A percentile compares a stretch with the other conserved stretches of the same genome.
These are phyloP conservation scores for Xylaria sp. DNA, from an alignment of 2,329 filamentous ascomycete species.

Conservation along the genomic window DNA sequence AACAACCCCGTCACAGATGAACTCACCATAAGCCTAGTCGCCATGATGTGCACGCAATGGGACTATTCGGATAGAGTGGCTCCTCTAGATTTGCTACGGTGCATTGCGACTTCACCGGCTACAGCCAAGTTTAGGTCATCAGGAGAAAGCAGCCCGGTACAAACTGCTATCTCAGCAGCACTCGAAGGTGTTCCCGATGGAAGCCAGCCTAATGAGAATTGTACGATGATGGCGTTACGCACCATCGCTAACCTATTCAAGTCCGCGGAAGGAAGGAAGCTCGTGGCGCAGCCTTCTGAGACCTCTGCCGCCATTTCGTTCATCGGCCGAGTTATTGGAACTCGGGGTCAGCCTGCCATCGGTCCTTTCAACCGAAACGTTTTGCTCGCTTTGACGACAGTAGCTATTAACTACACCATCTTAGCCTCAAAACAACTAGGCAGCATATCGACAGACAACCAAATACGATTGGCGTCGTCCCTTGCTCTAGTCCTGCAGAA, in stretches of 20 bases:
- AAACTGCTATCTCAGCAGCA: slow-evolving; percentile 56
- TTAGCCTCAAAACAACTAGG: slow-evolving; percentile 62
- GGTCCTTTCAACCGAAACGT: slow-evolving; percentile 77
- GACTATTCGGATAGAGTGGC: slow-evolving; percentile 82
- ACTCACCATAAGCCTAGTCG: slow-evolving; percentile 68
- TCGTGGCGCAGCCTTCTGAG: slow-evolving; percentile 67
- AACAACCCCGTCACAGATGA: slow-evolving; percentile 60
- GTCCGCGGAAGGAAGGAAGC: slow-evolving; percentile 73
- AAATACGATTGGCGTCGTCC: slow-evolving; percentile 66
- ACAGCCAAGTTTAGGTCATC: slow-evolving; percentile 70
- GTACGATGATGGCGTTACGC: slow-evolving; percentile 86
- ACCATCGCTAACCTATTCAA: slow-evolving; percentile 86
- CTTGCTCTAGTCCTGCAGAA: slow-evolving; percentile 70
- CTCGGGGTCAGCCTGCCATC: slow-evolving; percentile 58
- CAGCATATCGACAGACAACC: slow-evolving; percentile 52
- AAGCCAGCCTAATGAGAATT: slow-evolving; percentile 74
- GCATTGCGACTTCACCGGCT: slow-evolving; percentile 75
- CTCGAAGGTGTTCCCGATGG: slow-evolving; percentile 63
- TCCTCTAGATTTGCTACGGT: slow-evolving; percentile 86
- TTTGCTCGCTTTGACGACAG: slow-evolving; percentile 81
- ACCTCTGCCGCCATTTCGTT: slow-evolving; percentile 68
- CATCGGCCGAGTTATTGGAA: slow-evolving; percentile 69
- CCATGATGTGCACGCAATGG: slow-evolving; percentile 82
- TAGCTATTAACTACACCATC: slow-evolving; percentile 86
- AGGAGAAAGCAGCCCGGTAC: slow-evolving; percentile 67